Conservation (phyloP, 768 basidiomycete genomes). For the Boletus tylopilopsis region DNA sequence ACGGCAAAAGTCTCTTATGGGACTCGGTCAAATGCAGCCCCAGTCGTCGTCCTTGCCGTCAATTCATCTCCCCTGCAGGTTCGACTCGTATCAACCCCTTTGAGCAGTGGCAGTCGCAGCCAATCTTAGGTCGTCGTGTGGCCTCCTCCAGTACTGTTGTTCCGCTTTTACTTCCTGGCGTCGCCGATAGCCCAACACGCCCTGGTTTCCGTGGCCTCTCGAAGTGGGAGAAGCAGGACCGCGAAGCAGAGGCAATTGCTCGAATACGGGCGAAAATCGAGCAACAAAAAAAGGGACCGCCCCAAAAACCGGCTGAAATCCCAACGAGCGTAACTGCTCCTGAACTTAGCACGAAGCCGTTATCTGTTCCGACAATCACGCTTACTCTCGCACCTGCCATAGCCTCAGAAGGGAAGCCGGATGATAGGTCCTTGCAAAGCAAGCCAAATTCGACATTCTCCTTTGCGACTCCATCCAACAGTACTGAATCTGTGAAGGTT, state of each 20-base stretch:
- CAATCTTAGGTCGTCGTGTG: conserved; percentile 43
- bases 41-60: conserved; percentile 40
- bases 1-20: conserved; percentile 73
- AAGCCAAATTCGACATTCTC: conserved; percentile 17
- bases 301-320: conserved; percentile 34
- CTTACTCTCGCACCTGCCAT: conserved; percentile 22
- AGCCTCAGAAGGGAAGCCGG: conserved; percentile 4
- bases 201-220: conserved; percentile 49
- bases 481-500: conserved; percentile 9
- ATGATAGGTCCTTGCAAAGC: conserved; percentile 6
- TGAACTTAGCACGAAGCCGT: conserved; percentile 17
- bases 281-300: conserved; percentile 39
- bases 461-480: conserved; percentile 4
- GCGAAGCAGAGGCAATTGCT: conserved; percentile 76
- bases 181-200: conserved; percentile 56
- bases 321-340: conserved; percentile 24
- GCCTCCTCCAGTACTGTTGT: conserved; percentile 32
- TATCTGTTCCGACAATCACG: conserved; percentile 27
- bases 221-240: conserved; percentile 85
- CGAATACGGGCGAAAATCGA: conserved; percentile 57
- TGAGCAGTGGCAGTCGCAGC: conserved; percentile 28
- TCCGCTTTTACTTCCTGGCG: conserved; percentile 28
- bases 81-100: conserved; percentile 52
- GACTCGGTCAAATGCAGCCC: conserved; percentile 48
- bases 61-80: conserved; percentile 43